phyloP scores from a whole-genome alignment of 371 early-diverging fungal species.

The Batrachochytrium dendrobatidis region DNA sequence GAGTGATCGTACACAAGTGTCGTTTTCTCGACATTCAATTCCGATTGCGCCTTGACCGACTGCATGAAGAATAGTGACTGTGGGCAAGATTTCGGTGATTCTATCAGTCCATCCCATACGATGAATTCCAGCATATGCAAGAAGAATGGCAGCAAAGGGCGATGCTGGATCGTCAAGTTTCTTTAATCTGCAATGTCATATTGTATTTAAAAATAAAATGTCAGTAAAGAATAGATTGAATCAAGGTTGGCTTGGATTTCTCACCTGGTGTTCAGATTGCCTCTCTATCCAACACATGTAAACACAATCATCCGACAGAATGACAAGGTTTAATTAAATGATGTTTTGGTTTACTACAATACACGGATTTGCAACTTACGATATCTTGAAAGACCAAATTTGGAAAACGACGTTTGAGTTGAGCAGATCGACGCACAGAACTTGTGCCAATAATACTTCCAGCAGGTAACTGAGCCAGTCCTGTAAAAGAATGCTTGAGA shows the following conservation, averaged over 20 bases:
- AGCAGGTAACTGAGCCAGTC: conserved; percentile 59
- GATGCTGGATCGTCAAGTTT: conserved; percentile 78
- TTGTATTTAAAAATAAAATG: background rate
- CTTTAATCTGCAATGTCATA: conserved; percentile 32
- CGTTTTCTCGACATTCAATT: conserved; percentile 74
- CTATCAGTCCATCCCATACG: conserved; percentile 59
- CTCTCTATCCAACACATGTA: no score
- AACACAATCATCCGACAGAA: no score
- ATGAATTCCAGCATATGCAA: conserved; percentile 84
- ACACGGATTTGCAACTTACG: conserved; percentile 41
- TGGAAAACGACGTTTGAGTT: conserved; percentile 74
- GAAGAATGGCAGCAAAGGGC: conserved; percentile 69
- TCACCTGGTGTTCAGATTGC: conserved; percentile 75
- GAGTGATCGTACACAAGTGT: conserved; percentile 40
- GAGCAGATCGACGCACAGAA: conserved; percentile 83
- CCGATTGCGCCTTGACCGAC: conserved; percentile 94
- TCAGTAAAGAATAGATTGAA: background rate
- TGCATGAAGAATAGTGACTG: conserved; percentile 68
- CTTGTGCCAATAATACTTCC: conserved; percentile 88
- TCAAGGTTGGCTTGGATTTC: background rate
- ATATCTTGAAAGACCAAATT: conserved; percentile 72
- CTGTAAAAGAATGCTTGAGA: conserved; percentile 23
- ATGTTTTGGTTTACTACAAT: background rate
- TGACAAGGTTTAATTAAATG: background rate
- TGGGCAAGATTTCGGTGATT: conserved; percentile 62